Base-by-base conservation (phyloP, 169 alveolate species). In the Cryptosporidium ubiquitum region DNA sequence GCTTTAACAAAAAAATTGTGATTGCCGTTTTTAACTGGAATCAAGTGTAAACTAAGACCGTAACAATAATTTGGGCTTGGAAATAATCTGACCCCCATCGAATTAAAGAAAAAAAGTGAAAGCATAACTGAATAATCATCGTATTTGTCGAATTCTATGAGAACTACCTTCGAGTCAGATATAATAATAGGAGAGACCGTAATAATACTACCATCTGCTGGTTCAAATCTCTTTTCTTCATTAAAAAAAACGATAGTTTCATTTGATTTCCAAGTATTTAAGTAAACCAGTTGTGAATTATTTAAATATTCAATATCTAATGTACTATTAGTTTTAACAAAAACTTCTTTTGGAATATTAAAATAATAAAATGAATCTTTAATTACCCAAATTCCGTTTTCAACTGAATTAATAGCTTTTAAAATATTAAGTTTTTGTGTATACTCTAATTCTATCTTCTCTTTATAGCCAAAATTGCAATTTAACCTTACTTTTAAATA, bases 71-170 rank as follows among this genome's bases (percentile, higher is more conserved):
- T 23, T 33, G 44, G 42, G 51, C 26, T 73, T 33, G 85, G 85
- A 58, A 29, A 61, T 58, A 79, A 6, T 10, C 26, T 18, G 20
- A 79, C 39, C 5, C 89, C 89, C 89, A 79, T 79, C 0, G 79
- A 79, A 47, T 79, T 79, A 35, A 79, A 26, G 14, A 64, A 16
- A n/a, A 61, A 3, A 61, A 79, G 0, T 29, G 89, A 79, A 47
- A 79, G 51, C 10, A 23, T 44, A 14, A 42, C 18, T 26, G 64
- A 31, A 31, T 26, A 33, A 23, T 39, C 61, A 20, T 33, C 33
- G 23, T 61, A 20, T 35, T 29, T 42, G 6, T 18, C 16, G 12
- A 79, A 40, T n/a, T 35, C 55, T 42, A 79, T 61, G 14, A 29
- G 9, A 4, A 37, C n/a, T 18, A 26, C 14, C 40, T 37, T 64